These are phyloP conservation scores for Prunus campanulata DNA, from an alignment of 306 rosid species.

Conservation along the genomic window DNA sequence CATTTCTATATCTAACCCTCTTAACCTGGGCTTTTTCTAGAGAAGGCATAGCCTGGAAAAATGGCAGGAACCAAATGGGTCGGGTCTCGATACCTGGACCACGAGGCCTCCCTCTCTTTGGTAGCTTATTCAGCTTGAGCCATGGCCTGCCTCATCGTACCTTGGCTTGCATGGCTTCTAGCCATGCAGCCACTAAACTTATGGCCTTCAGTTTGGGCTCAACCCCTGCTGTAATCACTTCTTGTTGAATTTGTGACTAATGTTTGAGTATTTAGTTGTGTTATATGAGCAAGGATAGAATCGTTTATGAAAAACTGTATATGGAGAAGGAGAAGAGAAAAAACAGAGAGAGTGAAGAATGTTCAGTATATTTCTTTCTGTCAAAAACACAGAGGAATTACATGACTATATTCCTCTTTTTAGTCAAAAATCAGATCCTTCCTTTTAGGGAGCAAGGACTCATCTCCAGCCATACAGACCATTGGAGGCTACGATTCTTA, in stretches of 20 bases:
- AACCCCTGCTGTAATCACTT: constrained; percentile 41
- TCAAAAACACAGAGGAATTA: too few relatives aligned
- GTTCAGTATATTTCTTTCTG: too few relatives aligned
- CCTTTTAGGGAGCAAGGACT: too few relatives aligned
- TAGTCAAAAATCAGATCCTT: too few relatives aligned
- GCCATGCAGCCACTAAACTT: constrained; percentile 24
- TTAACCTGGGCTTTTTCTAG: constrained; percentile 32
- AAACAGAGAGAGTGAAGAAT: too few relatives aligned
- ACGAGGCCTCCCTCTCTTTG: constrained; percentile 45
- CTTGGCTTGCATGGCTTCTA: constrained; percentile 39
- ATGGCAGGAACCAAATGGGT: constrained; percentile 39
- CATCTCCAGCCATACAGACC: too few relatives aligned
- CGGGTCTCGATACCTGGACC: constrained; percentile 42
- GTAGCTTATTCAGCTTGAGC: constrained; percentile 31
- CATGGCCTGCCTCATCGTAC: constrained; percentile 45
- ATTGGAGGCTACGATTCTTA: too few relatives aligned
- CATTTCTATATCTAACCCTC: constrained; percentile 24
- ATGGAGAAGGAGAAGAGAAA: too few relatives aligned
- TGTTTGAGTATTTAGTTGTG: too few relatives aligned
- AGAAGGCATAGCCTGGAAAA: constrained; percentile 50
- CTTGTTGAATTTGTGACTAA: background rate
- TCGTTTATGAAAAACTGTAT: too few relatives aligned
- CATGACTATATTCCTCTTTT: too few relatives aligned
- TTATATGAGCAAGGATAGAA: too few relatives aligned
- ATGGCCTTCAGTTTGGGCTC: constrained; percentile 58